A percentile compares a stretch with the other conserved stretches of the same genome.
Conservation (phyloP, 2,329 filamentous ascomycete species). For the Camptophora hylomeconis region DNA sequence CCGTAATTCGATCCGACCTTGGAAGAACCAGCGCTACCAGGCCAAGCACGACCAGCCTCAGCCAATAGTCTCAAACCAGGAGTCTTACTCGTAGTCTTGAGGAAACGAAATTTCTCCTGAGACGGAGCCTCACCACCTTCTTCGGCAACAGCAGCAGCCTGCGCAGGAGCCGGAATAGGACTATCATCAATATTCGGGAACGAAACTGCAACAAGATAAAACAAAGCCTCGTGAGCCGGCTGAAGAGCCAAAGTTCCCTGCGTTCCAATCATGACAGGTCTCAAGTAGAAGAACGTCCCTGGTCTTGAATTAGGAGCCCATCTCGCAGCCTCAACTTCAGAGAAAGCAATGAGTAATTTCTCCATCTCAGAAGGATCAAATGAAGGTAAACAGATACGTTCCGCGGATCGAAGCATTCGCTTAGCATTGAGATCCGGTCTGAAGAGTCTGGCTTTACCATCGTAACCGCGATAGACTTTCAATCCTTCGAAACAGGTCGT, state of each 20-base stretch:
- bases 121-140: not conserved
- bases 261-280: constrained; percentile 76
- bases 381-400: constrained; percentile 59
- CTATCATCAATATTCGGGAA: constrained; percentile 18
- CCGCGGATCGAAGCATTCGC: constrained; percentile 43
- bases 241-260: constrained; percentile 70
- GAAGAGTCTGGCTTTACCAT: constrained; percentile 64
- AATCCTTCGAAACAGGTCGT: constrained; percentile 84
- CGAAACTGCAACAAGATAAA: constrained; percentile 60
- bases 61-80: constrained; percentile 5
- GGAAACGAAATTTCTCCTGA: too few relatives aligned
- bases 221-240: constrained; percentile 65
- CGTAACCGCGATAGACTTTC: constrained; percentile 57
- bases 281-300: constrained; percentile 68
- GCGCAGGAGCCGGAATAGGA: constrained; percentile 24
- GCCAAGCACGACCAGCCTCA: constrained; percentile 60
- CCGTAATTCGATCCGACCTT: constrained; percentile 94
- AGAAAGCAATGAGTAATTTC: constrained; percentile 57
- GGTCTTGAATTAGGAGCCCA: constrained; percentile 14
- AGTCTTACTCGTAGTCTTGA: too few relatives aligned
- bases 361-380: constrained; percentile 62
- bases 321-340: constrained; percentile 16
- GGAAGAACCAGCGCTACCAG: constrained; percentile 80
- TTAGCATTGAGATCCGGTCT: constrained; percentile 60
- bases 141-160: constrained; percentile 5